Conservation (phyloP, 768 basidiomycete genomes). For the Psilocybe cyanescens region DNA sequence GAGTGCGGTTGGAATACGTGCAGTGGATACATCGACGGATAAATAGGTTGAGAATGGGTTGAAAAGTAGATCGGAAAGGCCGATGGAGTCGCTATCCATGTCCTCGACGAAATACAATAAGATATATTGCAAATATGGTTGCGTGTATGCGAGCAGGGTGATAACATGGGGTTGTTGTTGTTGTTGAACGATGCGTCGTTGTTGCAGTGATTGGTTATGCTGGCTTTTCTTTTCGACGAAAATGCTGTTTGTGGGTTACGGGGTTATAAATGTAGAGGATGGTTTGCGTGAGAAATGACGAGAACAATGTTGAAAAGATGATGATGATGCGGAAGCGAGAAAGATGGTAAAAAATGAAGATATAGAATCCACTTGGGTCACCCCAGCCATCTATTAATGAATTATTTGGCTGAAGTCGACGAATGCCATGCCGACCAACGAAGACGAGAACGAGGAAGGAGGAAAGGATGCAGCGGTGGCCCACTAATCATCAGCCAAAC, state of each 20-base stretch:
- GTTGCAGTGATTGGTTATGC: not conserved
- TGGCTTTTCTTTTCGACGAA: not conserved
- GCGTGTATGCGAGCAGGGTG: slow-evolving; percentile 13
- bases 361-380: not conserved
- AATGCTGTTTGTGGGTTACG: not conserved
- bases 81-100: not conserved
- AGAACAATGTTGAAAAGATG: slow-evolving; percentile 2
- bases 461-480: too few species aligned
- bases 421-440: too few species aligned
- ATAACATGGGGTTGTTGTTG: not conserved
- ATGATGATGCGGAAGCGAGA: not conserved
- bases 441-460: too few species aligned
- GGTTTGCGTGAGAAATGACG: slow-evolving; percentile 19
- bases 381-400: not conserved
- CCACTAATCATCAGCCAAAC: not conserved
- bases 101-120: slow-evolving; percentile 14
- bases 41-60: slow-evolving; percentile 3
- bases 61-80: slow-evolving; percentile 3
- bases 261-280: slow-evolving; percentile 7
- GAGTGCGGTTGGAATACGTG: slow-evolving; percentile 4
- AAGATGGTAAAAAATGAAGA: not conserved
- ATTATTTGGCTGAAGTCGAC: too few species aligned
- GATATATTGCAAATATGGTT: slow-evolving; percentile 13
- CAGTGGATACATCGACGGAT: not conserved
- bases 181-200: not conserved